phyloP scores from a whole-genome alignment of 2,329 filamentous ascomycete genomes.

The Alternaria angustiovoidea region DNA sequence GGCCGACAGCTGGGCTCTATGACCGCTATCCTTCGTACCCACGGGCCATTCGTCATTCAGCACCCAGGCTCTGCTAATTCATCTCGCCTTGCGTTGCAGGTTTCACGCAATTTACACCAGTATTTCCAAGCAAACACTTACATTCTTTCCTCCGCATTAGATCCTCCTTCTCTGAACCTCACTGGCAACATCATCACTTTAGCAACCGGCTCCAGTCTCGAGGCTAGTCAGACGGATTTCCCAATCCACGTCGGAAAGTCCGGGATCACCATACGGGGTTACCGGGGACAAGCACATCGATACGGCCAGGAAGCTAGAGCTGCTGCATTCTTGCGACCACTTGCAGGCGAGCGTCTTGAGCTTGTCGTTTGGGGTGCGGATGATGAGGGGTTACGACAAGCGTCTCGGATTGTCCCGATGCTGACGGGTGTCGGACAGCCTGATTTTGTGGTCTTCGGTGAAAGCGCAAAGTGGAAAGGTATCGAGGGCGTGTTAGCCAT shows the following conservation, averaged over 20 bases:
- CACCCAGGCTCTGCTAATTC: constrained; percentile 39
- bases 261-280: constrained; percentile 32
- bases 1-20: constrained; percentile 62
- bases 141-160: constrained; percentile 39
- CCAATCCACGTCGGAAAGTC: constrained; percentile 39
- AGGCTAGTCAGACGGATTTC: constrained; percentile 31
- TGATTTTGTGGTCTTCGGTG: constrained; percentile 62
- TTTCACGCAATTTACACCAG: constrained; percentile 65
- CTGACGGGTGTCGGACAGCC: constrained; percentile 66
- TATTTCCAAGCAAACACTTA: constrained; percentile 64
- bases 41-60: constrained; percentile 56
- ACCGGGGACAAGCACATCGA: constrained; percentile 26
- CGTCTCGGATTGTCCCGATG: constrained; percentile 63
- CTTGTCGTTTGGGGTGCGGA: constrained; percentile 65
- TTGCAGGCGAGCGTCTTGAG: constrained; percentile 59
- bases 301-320: constrained; percentile 52
- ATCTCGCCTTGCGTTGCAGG: constrained; percentile 58
- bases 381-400: constrained; percentile 56
- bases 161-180: background rate
- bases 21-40: constrained; percentile 62
- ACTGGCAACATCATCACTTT: constrained; percentile 59
- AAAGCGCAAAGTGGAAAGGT: constrained; percentile 60
- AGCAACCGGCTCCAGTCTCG: constrained; percentile 38
- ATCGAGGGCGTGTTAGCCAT: constrained; percentile 61
- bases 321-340: constrained; percentile 62